Evolutionary conservation across 192 early-diverging fungal genomes (phyloP).

Genomic region (Lunasporangiospora selenospora): DNA sequence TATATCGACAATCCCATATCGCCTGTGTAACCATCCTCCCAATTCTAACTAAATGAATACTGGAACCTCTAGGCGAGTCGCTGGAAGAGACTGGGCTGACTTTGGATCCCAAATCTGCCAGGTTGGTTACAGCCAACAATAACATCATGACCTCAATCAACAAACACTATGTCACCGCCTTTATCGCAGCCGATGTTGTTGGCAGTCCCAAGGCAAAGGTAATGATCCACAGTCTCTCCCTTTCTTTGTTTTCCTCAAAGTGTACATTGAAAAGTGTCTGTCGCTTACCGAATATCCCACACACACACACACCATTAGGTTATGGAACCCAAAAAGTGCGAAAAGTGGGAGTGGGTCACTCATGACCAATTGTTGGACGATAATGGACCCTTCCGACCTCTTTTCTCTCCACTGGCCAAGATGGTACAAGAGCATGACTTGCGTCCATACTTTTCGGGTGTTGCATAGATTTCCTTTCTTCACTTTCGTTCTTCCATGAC

Average conservation of each 20-base stretch:
- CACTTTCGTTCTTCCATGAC: too few relatives aligned
- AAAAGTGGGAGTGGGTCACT: slow-evolving; percentile 33
- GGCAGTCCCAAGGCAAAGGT: slow-evolving; percentile 16
- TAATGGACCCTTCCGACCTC: slow-evolving; percentile 34
- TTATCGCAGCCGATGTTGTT: slow-evolving; percentile 47
- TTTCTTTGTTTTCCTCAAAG: too few relatives aligned
- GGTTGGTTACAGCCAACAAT: slow-evolving; percentile 60
- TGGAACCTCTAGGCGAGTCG: slow-evolving; percentile 37
- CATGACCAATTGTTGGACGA: slow-evolving; percentile 20
- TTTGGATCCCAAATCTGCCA: slow-evolving; percentile 31
- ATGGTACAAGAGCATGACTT: slow-evolving; percentile 26
- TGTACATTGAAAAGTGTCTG: too few relatives aligned
- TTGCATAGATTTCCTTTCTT: too few relatives aligned
- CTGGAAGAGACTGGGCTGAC: slow-evolving; percentile 53
- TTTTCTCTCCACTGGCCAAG: slow-evolving; percentile 36
- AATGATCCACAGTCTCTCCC: neutral
- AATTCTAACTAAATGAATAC: neutral
- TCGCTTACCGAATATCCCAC: neutral
- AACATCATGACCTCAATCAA: slow-evolving; percentile 53
- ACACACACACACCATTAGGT: neutral
- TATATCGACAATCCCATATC: slow-evolving; percentile 18
- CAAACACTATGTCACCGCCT: slow-evolving; percentile 66
- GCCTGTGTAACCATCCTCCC: neutral
- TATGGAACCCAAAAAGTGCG: slow-evolving; percentile 45
- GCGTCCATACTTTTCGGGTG: slow-evolving; percentile 10